phyloP scores from a whole-genome alignment of 176 grass and related monocot species.

The Sorghum bicolor region Sorghum_bicolor_NCBIv3 NC_012871.2:65401501-65402000 shows the following conservation, averaged over 20 bases:
- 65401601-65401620: neutral
- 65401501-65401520: constrained; percentile 58
- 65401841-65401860: neutral
- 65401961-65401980: neutral
- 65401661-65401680: constrained; percentile 1
- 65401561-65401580: neutral
- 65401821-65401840: neutral
- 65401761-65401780: neutral
- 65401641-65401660: neutral
- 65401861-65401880: neutral
- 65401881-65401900: neutral
- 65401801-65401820: neutral
- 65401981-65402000: neutral
- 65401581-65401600: constrained; percentile 7
- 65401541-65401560: constrained; percentile 39
- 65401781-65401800: neutral
- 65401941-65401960: neutral
- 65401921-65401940: neutral
- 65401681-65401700: neutral
- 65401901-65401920: neutral
- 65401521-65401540: constrained; percentile 81
- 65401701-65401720: neutral
- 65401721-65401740: neutral
- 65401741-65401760: neutral
- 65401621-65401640: neutral